A percentile compares a stretch with the other conserved stretches of the same genome.
These are phyloP conservation scores for Leccinum pachyderme DNA, from an alignment of 1,284 basidiomycete genomes.

Conservation along the genomic window DNA sequence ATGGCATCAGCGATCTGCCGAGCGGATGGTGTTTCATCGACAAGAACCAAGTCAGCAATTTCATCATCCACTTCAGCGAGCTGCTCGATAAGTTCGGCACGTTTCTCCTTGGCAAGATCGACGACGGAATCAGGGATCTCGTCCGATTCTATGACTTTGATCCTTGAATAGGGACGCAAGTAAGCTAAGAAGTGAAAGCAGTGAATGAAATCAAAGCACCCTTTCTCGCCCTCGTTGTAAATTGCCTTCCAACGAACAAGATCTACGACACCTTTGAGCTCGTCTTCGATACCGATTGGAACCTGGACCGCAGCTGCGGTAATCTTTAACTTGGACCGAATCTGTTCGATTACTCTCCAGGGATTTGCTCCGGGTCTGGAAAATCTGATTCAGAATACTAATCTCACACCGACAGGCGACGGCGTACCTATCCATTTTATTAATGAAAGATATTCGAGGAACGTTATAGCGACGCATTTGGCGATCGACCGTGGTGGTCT, in stretches of 20 bases:
- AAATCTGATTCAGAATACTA: neutral
- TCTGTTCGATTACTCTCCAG: slow-evolving; percentile 92
- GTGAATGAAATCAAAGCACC: slow-evolving; percentile 51
- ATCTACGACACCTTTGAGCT: slow-evolving; percentile 90
- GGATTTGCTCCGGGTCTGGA: slow-evolving; percentile 93
- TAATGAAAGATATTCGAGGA: slow-evolving; percentile 95
- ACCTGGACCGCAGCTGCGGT: slow-evolving; percentile 95
- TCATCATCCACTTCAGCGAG: slow-evolving; percentile 96
- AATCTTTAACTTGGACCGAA: slow-evolving; percentile 89
- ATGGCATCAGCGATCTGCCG: slow-evolving; percentile 83
- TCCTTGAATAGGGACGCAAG: slow-evolving; percentile 41
- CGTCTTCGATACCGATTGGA: slow-evolving; percentile 91
- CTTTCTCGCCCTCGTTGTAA: slow-evolving; percentile 94
- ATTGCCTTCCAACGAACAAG: slow-evolving; percentile 93
- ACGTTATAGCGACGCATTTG: slow-evolving; percentile 98
- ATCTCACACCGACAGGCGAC: slow-evolving; percentile 1
- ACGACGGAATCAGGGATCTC: slow-evolving; percentile 83
- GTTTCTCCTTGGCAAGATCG: slow-evolving; percentile 77
- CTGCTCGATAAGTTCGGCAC: slow-evolving; percentile 89
- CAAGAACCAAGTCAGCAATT: slow-evolving; percentile 89
- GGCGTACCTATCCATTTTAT: slow-evolving; percentile 94
- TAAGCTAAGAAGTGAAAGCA: neutral
- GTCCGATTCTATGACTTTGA: slow-evolving; percentile 79
- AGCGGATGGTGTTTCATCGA: slow-evolving; percentile 75
- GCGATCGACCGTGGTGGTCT: slow-evolving; percentile 98